Evolutionary conservation across 371 early-diverging fungal genomes (phyloP), one percentile per base, ranked within the genome.

Genomic region (Haplosporangium sp.): DNA sequence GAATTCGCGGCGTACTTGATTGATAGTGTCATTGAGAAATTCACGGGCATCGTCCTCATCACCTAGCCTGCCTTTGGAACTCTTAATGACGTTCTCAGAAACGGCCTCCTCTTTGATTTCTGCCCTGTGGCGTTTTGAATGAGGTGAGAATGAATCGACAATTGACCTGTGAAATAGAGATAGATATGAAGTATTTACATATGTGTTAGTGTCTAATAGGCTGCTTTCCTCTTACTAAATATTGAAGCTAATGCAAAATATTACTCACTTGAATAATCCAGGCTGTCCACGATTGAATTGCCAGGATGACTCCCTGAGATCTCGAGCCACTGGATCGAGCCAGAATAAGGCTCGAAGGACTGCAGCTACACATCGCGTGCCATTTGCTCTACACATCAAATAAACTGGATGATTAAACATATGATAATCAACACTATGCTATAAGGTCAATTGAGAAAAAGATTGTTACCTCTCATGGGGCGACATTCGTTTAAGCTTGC

Each of bases 11-110:
- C 72, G 72, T 6, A 71, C 40, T 56, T 77, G 77, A 40, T 65
- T 68, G 40, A 77, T 65, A 19, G 67, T 61, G 42, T 77, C 77
- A 11, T 68, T 71, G 57, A 77, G 42, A 37, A 77, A 77, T 39
- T 61, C 77, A 34, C 69, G 77, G 7, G 77, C 77, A 57, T 77
- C 77, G 20, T 72, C 62, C 3, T 77, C 76, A 17, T 70, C 76
- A 11, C 76, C 76, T 7, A 76, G 59, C 19, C 58, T 62, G 8
- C 76, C 76, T 19, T 58, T 52, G 15, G 56, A 47, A 34, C 40
- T 76, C 53, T 76, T 76, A 58, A 70, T 35, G 34, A 76, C 63
- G 19, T 50, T 61, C 19, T 70, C 47, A 10, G 71, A 70, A 2
- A 76, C 45, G 0, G 44, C 45, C 5, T 76, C 76, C 4, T 71